A percentile compares a stretch with the other conserved stretches of the same genome.
These are phyloP conservation scores for Syzygium jambos DNA, from an alignment of 345 rosid genomes.

Conservation along the genomic window DNA sequence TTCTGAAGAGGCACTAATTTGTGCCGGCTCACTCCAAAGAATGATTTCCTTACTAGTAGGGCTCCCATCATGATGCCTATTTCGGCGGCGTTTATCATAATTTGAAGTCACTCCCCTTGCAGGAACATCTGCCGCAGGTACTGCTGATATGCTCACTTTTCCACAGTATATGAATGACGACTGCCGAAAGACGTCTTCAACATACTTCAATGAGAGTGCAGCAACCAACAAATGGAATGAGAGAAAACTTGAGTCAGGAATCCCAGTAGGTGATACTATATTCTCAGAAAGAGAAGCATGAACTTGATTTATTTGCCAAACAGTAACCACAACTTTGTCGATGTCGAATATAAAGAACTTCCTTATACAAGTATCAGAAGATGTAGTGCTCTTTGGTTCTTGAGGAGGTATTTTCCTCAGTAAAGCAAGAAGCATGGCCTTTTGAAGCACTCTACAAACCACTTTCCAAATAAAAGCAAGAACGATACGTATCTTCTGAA, in stretches of 20 bases:
- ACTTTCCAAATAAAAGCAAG: slow-evolving; percentile 30
- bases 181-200: slow-evolving; percentile 35
- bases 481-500: slow-evolving; percentile 21
- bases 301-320: slow-evolving; percentile 24
- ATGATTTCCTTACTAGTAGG: slow-evolving; percentile 26
- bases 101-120: slow-evolving; percentile 15
- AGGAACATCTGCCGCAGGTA: slow-evolving; percentile 17
- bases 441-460: slow-evolving; percentile 22
- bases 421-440: slow-evolving; percentile 14
- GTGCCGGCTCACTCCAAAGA: slow-evolving; percentile 54
- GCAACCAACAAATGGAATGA: slow-evolving; percentile 52
- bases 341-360: slow-evolving; percentile 35
- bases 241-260: slow-evolving; percentile 24
- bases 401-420: slow-evolving; percentile 11
- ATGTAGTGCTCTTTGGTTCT: slow-evolving; percentile 20
- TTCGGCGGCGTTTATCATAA: slow-evolving; percentile 13
- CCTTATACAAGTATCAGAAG: slow-evolving; percentile 18
- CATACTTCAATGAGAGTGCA: slow-evolving; percentile 33
- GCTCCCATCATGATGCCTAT: slow-evolving; percentile 24
- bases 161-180: slow-evolving; percentile 50
- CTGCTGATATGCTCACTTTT: slow-evolving; percentile 36
- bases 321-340: slow-evolving; percentile 36
- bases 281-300: slow-evolving; percentile 18
- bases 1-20: slow-evolving; percentile 24
- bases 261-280: slow-evolving; percentile 26